A percentile compares a stretch with the other conserved stretches of the same genome.
phyloP scores from a whole-genome alignment of 495 filamentous ascomycete species.

The Daldinia concentrica region DNA sequence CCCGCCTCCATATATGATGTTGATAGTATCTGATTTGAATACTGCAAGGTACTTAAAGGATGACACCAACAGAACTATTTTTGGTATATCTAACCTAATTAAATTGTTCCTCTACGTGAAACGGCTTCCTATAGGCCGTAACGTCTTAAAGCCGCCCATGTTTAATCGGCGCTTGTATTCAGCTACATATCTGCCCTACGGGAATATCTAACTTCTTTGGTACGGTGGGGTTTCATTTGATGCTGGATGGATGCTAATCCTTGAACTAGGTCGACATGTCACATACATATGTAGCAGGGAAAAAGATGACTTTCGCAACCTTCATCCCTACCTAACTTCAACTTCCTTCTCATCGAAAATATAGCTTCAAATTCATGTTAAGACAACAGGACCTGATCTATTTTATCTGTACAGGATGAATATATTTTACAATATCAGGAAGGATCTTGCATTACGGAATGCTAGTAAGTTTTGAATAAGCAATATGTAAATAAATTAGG shows the following conservation, averaged over 20 bases:
- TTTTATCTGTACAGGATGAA: constrained; percentile 9
- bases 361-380: neutral
- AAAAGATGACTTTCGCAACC: neutral
- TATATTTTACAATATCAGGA: constrained; percentile 13
- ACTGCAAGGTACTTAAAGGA: neutral
- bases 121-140: neutral
- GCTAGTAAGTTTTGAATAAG: constrained; percentile 19
- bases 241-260: neutral
- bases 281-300: neutral
- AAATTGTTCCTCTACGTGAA: neutral
- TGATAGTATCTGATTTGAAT: neutral
- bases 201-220: neutral
- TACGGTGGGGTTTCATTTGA: neutral
- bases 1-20: neutral
- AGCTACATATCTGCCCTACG: neutral
- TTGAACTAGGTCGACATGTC: neutral
- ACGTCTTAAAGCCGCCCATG: neutral
- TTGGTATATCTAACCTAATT: neutral
- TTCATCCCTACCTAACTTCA: neutral
- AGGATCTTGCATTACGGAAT: constrained; percentile 18
- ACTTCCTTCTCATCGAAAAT: neutral
- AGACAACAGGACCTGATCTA: neutral
- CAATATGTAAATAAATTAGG: neutral
- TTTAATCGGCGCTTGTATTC: neutral
- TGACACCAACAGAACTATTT: too few species aligned